Evolutionary conservation across 2,329 filamentous ascomycete genomes (phyloP).

Genomic region (Thielaviopsis ethacetica): DNA sequence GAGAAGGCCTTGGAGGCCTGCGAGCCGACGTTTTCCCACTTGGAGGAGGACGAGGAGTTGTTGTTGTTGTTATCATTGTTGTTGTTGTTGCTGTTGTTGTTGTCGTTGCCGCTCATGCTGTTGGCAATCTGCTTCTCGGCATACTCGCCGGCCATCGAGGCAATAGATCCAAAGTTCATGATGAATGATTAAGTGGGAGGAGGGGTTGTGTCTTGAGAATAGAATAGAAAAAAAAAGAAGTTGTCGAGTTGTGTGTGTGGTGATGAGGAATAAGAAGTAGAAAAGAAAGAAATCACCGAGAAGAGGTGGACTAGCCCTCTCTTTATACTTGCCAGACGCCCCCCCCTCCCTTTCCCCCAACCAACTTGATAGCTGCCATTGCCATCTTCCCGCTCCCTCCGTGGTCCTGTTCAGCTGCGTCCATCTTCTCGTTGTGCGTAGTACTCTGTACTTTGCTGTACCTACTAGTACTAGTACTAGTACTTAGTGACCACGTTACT

Average conservation of each 20-base stretch:
- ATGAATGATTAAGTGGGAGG: not conserved
- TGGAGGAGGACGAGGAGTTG: not conserved
- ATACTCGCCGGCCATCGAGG: conserved; percentile 14
- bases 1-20: conserved; percentile 11
- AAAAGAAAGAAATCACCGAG: not conserved
- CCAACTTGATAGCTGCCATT: no score
- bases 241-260: not conserved
- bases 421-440: no score
- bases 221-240: not conserved
- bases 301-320: no score
- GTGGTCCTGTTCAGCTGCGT: no score
- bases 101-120: not conserved
- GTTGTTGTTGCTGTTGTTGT: not conserved
- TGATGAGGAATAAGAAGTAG: not conserved
- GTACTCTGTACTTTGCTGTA: no score
- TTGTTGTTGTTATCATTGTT: not conserved
- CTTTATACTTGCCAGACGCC: no score
- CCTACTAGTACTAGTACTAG: no score
- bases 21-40: conserved; percentile 11
- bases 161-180: conserved; percentile 17
- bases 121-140: conserved; percentile 11
- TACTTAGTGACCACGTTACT: no score
- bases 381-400: no score
- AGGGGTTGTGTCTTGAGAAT: not conserved
- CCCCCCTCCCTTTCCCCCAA: no score